phyloP scores from a whole-genome alignment of 352 stramenopile genomes.

The Phytopythium sindhum region DNA sequence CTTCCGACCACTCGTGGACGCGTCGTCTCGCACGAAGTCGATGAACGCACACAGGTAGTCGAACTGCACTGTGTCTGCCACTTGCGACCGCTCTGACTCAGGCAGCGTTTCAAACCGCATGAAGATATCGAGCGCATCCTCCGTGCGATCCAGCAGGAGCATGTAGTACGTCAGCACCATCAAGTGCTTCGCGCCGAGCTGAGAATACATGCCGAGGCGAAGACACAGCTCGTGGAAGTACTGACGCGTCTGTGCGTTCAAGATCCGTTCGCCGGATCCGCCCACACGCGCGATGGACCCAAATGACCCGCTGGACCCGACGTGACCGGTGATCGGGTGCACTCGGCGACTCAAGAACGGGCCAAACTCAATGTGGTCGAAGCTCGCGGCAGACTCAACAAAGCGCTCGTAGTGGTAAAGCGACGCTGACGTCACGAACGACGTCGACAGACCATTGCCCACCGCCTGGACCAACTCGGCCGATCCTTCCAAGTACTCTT shows the following conservation, averaged over 20 bases:
- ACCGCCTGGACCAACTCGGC: constrained; percentile 15
- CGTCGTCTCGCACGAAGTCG: constrained; percentile 37
- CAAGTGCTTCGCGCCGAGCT: constrained; percentile 23
- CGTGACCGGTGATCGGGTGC: constrained; percentile 22
- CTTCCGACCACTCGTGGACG: not conserved
- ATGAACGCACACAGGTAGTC: constrained; percentile 65
- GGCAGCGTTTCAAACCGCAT: constrained; percentile 14
- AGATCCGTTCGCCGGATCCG: constrained; percentile 19
- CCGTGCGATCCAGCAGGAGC: constrained; percentile 35
- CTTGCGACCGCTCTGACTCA: not conserved
- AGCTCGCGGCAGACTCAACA: constrained; percentile 16
- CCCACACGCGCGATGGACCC: constrained; percentile 1
- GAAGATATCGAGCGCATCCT: constrained; percentile 24
- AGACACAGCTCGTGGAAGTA: constrained; percentile 46
- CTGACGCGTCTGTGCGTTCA: constrained; percentile 32
- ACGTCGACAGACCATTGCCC: constrained; percentile 29
- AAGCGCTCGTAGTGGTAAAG: constrained; percentile 34
- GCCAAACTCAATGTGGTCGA: constrained; percentile 48
- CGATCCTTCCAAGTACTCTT: constrained; percentile 23
- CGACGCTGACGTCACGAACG: constrained; percentile 15
- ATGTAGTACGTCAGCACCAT: constrained; percentile 50
- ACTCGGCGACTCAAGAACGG: constrained; percentile 38
- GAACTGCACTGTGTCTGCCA: constrained; percentile 37
- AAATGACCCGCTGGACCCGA: constrained; percentile 7
- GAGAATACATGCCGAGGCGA: constrained; percentile 23